Percentiles rank a stretch among this genome's conserved stretches.
Conservation (phyloP, 768 basidiomycete genomes). For the Panus rudis region DNA sequence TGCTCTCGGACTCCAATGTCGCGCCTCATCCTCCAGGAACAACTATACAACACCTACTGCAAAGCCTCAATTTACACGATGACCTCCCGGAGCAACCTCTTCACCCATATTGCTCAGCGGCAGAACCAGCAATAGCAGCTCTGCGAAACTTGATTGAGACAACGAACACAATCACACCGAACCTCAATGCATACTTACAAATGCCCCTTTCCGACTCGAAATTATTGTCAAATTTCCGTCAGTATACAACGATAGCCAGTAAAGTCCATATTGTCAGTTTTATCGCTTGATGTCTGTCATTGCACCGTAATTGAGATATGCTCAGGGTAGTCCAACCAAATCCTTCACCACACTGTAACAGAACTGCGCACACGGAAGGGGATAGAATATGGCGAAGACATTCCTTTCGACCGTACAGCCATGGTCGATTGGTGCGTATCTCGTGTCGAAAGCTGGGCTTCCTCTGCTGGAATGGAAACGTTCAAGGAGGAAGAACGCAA, state of each 20-base stretch:
- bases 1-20: too few species aligned
- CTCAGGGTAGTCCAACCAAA: conserved; percentile 43
- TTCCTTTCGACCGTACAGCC: conserved; percentile 41
- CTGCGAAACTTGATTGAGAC: conserved; percentile 47
- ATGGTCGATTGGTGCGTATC: conserved; percentile 53
- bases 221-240: conserved; percentile 59
- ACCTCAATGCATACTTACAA: conserved; percentile 43
- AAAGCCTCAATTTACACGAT: conserved; percentile 14
- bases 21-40: too few species aligned
- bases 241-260: conserved; percentile 48
- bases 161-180: conserved; percentile 46
- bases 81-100: conserved; percentile 16
- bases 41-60: too few species aligned
- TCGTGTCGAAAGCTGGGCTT: conserved; percentile 55
- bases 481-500: conserved; percentile 54
- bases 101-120: conserved; percentile 20
- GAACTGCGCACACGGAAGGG: conserved; percentile 40
- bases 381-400: conserved; percentile 54
- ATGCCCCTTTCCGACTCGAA: conserved; percentile 55
- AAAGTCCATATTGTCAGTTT: conserved; percentile 44
- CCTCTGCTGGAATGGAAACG: conserved; percentile 62
- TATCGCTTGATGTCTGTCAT: neutral
- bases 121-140: conserved; percentile 21
- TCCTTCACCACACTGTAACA: conserved; percentile 40
- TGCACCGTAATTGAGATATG: neutral